Base-by-base conservation (phyloP, 2,329 filamentous ascomycete species). In the Byssoonygena ceratinophila region DNA sequence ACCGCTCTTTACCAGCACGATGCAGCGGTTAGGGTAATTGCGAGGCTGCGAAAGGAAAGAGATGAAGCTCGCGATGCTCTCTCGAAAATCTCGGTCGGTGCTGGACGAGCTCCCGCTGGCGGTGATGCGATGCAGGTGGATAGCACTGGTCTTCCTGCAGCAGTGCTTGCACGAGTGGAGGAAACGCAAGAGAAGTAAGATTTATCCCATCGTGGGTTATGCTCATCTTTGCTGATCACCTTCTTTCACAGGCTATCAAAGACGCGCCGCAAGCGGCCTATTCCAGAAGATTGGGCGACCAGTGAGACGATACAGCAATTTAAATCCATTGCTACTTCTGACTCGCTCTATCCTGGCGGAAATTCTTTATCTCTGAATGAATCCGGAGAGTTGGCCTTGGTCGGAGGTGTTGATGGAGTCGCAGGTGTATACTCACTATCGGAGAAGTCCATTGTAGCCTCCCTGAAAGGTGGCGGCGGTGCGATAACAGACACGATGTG, bases 1-100 rank as follows among this genome's bases (percentile, higher is more conserved):
- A 92, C 88, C 1, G 87, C 92, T 0, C 77, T 98, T 22, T 98
- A 98, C 71, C 91, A 97, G 71, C 87, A 97, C 62, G 92, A 98
- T 75, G 91, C 92, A 1, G 92, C 92, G n/a, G 83, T 94, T 46
- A 80, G 92, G 57, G 92, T 98, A 46, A 95, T 98, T 70, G 89
- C 89, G 59, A 81, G 91, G 45, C 68, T 98, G 66, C 85, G 86
- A n/a, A 84, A 81, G 66, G 92, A 98, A 75, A 76, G 92, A 57
- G 90, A 98, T 63, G 90, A 97, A 68, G 90, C 92, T 43, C 79
- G 91, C 59, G 85, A 92, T 69, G 87, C 92, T 12, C 74, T 98
- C 48, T 88, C 88, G 32, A 88, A 87, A 66, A 79, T 97, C 12
- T 87, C 86, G 1, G 82, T 96, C 41, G 81, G 82, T 23, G 76